Percentiles rank a stretch among this genome's conserved stretches.
Evolutionary conservation across 768 basidiomycete species (phyloP).

Genomic region (Trametes cinnabarina): DNA sequence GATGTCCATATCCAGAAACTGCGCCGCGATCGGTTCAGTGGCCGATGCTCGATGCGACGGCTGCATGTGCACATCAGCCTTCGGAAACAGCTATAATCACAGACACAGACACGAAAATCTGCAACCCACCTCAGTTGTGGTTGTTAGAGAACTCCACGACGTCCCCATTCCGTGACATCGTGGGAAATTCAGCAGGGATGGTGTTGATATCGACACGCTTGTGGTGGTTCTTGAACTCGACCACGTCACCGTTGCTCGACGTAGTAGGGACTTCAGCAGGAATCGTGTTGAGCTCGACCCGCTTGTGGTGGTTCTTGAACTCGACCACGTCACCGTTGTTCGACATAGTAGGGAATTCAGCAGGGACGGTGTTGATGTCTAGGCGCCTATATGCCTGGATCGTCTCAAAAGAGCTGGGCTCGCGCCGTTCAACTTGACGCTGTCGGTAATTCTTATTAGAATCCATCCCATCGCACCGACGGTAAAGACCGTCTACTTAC

Average conservation of each 20-base stretch:
- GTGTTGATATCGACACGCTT: conserved; percentile 26
- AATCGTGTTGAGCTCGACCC: conserved; percentile 25
- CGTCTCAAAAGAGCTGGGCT: conserved; percentile 36
- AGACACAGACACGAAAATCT: neutral
- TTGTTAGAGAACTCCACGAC: conserved; percentile 28
- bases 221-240: conserved; percentile 23
- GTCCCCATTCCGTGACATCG: conserved; percentile 35
- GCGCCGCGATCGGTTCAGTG: neutral
- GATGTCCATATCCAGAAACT: neutral
- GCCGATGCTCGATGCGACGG: neutral
- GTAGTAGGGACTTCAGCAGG: conserved; percentile 36
- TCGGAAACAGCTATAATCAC: no score
- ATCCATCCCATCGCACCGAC: neutral
- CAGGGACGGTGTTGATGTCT: conserved; percentile 31
- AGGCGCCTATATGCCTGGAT: conserved; percentile 43
- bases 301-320: conserved; percentile 24
- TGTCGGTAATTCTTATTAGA: neutral
- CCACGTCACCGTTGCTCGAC: conserved; percentile 35
- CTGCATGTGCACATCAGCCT: no score
- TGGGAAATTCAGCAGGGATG: conserved; percentile 34
- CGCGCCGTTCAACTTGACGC: conserved; percentile 29
- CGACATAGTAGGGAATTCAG: conserved; percentile 30
- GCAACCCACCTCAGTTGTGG: conserved; percentile 11
- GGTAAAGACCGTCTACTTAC: conserved; percentile 29
- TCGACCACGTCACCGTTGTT: conserved; percentile 30